Base-by-base conservation (phyloP, 495 filamentous ascomycete genomes). In the Daldinia bambusicola region DNA sequence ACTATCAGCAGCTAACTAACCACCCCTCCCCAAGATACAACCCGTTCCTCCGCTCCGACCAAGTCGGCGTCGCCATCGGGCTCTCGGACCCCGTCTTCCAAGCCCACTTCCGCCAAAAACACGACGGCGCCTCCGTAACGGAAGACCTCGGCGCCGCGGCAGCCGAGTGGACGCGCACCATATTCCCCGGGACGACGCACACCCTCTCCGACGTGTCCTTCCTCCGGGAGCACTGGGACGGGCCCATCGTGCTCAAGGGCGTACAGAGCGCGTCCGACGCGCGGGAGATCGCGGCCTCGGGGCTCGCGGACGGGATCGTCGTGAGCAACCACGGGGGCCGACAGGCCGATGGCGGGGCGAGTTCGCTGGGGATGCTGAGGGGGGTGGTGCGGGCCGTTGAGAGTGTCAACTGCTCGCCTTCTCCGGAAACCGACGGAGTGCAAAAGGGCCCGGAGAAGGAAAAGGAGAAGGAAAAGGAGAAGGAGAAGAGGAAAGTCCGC, bases 61-160 rank as follows among this genome's bases (percentile, higher is more conserved):
- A 74, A 52, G 53, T 75, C 13, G 76, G 76, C 32, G 53, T 70
- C 4, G 71, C 63, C 14, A 73, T 76, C 45, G 76, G 76, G 16
- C 55, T 76, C 13, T 62, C 74, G 7, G 76, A 76, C 34, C 76
- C 76, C 0, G 74, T 75, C 3, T 78, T 78, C 64, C 71, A 53
- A 2, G 16, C 53, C 2, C 65, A 45, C 41, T 45, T 45, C 16
- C 9, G 2, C 0, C n/a, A 20, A 2, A 45, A 45, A 4, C 41
- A 45, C 41, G 0, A 2, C 16, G 41, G 41, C 1, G 6, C 20
- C 0, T 45, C 16, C 7, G 41, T 20, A 2, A 4, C 16, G n/a
- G 6, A 45, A 0, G 2, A 45, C 6, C 8, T 45, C 2, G 41
- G n/a, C 2, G 41, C 41, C 41, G 41, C 41, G 6, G 41, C 41